Conservation (phyloP, 495 filamentous ascomycete species). For the Bryoglossum gracile region DNA sequence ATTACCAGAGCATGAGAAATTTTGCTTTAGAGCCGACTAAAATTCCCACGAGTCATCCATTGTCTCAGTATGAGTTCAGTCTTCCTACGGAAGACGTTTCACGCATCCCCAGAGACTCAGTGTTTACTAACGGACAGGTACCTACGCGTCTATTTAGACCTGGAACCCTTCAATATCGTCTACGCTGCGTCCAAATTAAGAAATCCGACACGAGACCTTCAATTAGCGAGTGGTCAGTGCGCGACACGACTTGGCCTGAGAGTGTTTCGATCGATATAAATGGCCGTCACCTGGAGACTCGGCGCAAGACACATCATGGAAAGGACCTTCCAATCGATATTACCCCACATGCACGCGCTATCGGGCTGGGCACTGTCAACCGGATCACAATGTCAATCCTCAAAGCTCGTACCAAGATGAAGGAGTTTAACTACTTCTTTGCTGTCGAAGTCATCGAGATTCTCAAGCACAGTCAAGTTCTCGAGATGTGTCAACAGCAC, state of each 20-base stretch:
- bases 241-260: conserved; percentile 64
- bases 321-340: conserved; percentile 74
- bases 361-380: conserved; percentile 44
- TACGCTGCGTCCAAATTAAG: conserved; percentile 33
- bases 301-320: conserved; percentile 58
- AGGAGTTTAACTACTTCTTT: conserved; percentile 39
- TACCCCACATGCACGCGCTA: conserved; percentile 39
- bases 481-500: conserved; percentile 32
- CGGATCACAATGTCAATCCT: conserved; percentile 48
- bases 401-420: conserved; percentile 29
- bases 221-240: conserved; percentile 46
- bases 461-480: conserved; percentile 41
- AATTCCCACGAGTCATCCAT: neutral
- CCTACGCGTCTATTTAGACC: conserved; percentile 9
- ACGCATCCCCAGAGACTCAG: conserved; percentile 11
- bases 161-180: conserved; percentile 23
- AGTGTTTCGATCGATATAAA: conserved; percentile 59
- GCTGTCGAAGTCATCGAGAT: conserved; percentile 58
- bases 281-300: conserved; percentile 43
- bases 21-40: conserved; percentile 18
- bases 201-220: conserved; percentile 12
- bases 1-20: conserved; percentile 19
- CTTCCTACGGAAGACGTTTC: conserved; percentile 9
- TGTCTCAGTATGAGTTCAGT: conserved; percentile 18
- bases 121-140: neutral